A percentile compares a stretch with the other conserved stretches of the same genome.
These are phyloP conservation scores for Cladosporium colombiae DNA, from an alignment of 2,329 filamentous ascomycete genomes.

Conservation along the genomic window DNA sequence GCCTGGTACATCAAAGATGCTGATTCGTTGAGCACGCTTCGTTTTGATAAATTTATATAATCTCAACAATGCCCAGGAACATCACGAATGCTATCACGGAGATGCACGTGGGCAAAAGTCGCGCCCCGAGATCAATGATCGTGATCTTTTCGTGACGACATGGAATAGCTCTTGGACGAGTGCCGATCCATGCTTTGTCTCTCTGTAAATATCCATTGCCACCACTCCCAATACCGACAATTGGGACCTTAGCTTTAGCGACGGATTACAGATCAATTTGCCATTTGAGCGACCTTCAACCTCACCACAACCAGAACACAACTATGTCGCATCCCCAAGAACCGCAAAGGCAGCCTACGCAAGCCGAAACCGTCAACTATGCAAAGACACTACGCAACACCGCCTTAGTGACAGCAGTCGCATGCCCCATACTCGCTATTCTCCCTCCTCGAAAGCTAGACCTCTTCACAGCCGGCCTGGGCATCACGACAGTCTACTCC, in stretches of 20 bases:
- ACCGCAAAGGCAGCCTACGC: conserved; percentile 26
- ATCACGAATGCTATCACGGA: not conserved
- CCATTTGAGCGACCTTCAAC: not conserved
- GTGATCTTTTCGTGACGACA: conserved; percentile 7
- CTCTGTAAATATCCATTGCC: not conserved
- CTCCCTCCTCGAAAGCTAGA: conserved; percentile 65
- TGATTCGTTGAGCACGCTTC: not conserved
- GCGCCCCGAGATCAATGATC: conserved; percentile 10
- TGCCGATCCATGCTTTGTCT: not conserved
- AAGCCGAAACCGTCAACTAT: conserved; percentile 34
- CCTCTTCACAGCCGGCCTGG: conserved; percentile 58
- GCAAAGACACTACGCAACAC: conserved; percentile 44
- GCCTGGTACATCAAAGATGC: not conserved
- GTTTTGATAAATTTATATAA: not conserved
- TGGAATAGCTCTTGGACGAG: not conserved
- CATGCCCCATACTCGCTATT: conserved; percentile 56
- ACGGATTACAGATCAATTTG: not conserved
- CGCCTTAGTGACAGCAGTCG: conserved; percentile 52
- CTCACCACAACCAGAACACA: not conserved
- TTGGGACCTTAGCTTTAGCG: not conserved
- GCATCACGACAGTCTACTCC: conserved; percentile 50
- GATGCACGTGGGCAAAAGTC: not conserved
- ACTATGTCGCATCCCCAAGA: conserved; percentile 32
- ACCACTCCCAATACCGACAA: not conserved
- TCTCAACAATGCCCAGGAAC: too few species aligned